Base-by-base conservation (phyloP, 768 basidiomycete genomes). In the Rhodotorula babjevae region DNA sequence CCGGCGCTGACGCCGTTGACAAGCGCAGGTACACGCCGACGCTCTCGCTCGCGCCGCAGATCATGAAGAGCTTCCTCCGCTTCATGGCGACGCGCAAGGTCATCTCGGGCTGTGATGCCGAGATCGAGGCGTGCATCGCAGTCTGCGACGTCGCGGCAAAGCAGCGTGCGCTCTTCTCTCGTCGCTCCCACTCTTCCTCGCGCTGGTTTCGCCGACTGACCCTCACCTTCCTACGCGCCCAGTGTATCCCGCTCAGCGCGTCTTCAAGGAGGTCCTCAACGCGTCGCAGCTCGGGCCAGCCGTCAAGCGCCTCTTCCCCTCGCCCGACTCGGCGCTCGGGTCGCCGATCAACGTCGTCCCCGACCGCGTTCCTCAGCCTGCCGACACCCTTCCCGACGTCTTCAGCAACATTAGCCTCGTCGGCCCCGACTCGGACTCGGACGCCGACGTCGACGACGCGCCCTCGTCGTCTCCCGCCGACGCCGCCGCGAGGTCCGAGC, bases 31-130 rank as follows among this genome's bases (percentile, higher is more conserved):
- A 69, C 58, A 33, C 36, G 6, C 57, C 57, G 2, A 64, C 68
- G 7, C 63, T 64, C 40, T 53, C 46, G 16, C 25, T 63, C 56
- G 68, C 68, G 2, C 68, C 68, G 14, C 31, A 7, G 16, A 19
- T 64, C 40, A 36, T 55, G 47, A 29, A 21, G 36, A 64, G 58
- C 63, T 64, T 69, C 42, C 53, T 68, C 33, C 42, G 40, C 19
- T 69, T 69, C 68, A 25, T 46, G n/a, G 49, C 64, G 58, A 15
- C 40, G 3, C 68, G 68, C 29, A 44, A 53, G 21, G 68, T 69
- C 57, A 60, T 69, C 31, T 49, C 63, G 27, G 4, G 7, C 0
- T 27, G 31, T 12, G 5, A 4, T 14, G 3, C 4, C 27, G 16
- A 15, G 5, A 64, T 63, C 68, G 27, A 69, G 29, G 62, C 27